Conservation (phyloP, 768 basidiomycete species). For the Rhizopogon rudus region DNA sequence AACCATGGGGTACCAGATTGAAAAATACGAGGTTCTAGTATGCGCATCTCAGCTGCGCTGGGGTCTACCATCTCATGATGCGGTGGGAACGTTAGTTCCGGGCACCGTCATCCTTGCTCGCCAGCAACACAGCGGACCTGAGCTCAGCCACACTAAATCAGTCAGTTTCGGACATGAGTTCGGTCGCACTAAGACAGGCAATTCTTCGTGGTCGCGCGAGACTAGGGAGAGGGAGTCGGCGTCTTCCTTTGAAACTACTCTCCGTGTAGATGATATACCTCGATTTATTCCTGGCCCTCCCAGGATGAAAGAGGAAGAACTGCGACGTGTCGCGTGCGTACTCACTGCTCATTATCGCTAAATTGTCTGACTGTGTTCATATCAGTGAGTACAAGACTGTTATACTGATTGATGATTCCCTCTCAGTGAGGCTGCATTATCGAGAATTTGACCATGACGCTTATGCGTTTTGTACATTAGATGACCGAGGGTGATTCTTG, state of each 20-base stretch:
- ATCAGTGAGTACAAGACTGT: slow-evolving; percentile 36
- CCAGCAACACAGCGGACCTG: slow-evolving; percentile 5
- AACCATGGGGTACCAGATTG: slow-evolving; percentile 14
- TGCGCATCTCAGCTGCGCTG: slow-evolving; percentile 29
- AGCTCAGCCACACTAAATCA: neutral
- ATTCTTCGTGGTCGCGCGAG: slow-evolving; percentile 2
- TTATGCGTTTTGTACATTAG: slow-evolving; percentile 9
- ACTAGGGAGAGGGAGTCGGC: slow-evolving; percentile 11
- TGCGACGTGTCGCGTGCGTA: slow-evolving; percentile 25
- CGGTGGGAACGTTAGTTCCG: slow-evolving; percentile 12
- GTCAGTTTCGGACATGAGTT: too few species aligned
- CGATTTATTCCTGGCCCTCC: slow-evolving; percentile 16
- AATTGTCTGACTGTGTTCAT: slow-evolving; percentile 1
- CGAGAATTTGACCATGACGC: too few species aligned
- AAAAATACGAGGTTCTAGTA: slow-evolving; percentile 30
- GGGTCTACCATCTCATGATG: slow-evolving; percentile 17
- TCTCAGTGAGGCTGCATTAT: slow-evolving; percentile 23
- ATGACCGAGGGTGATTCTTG: slow-evolving; percentile 38
- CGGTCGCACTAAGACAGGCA: slow-evolving; percentile 1
- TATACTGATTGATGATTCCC: slow-evolving; percentile 36
- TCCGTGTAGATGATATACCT: slow-evolving; percentile 22
- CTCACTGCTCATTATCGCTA: neutral
- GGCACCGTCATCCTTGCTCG: slow-evolving; percentile 27
- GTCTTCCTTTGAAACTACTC: slow-evolving; percentile 17
- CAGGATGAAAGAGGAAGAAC: slow-evolving; percentile 10